Evolutionary conservation across 2,329 filamentous ascomycete genomes (phyloP), one percentile per base, ranked within the genome.

Genomic region (Fusarium sp.): DNA sequence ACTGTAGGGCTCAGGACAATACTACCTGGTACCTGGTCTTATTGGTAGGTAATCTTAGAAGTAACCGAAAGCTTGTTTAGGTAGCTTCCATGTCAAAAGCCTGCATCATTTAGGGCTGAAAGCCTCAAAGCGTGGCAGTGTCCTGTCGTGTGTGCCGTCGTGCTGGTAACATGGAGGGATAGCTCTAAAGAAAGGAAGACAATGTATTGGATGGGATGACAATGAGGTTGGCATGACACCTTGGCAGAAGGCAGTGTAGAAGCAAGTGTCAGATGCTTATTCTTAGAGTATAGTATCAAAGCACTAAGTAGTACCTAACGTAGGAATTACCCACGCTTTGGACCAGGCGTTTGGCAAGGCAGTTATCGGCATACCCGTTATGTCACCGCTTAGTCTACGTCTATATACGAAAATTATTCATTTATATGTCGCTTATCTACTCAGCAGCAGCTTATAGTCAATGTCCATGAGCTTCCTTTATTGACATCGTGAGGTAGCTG

Each of bases 21-120:
- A 20, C 38, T 38, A 66, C 16, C 27, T 49, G 46, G 25, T 30
- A 52, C 32, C 34, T 25, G 24, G 27, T 51, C 52, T 50, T 10
- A 71, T 72, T 71, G 68, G 68, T 15, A 72, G 64, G 59, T 72
- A 72, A 66, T 71, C 65, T 69, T 72, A 62, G 68, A 66, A 71
- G 51, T 32, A 42, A 30, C 54, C 52, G 15, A 67, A 63, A 63
- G 56, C 62, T 66, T 70, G 52, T 63, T 50, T 49, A 71, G 30
- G 49, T 46, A 68, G 32, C 59, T 59, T 42, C 46, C 60, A 47
- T 50, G 52, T 63, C 54, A 51, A 42, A 68, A 8, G 50, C 42
- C 53, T 72, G 64, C 64, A 69, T 69, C 59, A 71, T 71, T 71
- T 71, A 71, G 68, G 68, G 68, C 68, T 71, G 68, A 71, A 52